A percentile compares a stretch with the other conserved stretches of the same genome.
These are phyloP conservation scores for Aureobasidium sp. DNA, from an alignment of 2,329 filamentous ascomycete species.

Conservation along the genomic window DNA sequence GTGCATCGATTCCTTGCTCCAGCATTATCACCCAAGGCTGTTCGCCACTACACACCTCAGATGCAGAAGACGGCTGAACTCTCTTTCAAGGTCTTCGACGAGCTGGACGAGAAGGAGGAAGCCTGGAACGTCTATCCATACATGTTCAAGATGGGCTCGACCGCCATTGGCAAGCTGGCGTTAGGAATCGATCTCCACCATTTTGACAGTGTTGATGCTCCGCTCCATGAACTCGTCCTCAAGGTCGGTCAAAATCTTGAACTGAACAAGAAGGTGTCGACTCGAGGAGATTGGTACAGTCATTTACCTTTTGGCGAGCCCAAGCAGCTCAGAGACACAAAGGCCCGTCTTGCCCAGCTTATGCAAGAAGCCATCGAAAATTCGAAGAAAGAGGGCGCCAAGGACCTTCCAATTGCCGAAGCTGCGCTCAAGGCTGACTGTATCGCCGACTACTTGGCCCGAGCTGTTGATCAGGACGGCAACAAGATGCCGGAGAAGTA, in stretches of 20 bases:
- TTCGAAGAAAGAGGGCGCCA: conserved; percentile 26
- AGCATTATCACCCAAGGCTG: conserved; percentile 52
- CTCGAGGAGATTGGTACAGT: conserved; percentile 48
- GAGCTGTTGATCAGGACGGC: conserved; percentile 49
- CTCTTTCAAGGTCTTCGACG: conserved; percentile 31
- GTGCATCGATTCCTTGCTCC: conserved; percentile 58
- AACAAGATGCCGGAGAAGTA: conserved; percentile 44
- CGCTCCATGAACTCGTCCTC: conserved; percentile 45
- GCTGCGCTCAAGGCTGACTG: conserved; percentile 31
- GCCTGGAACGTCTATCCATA: conserved; percentile 45
- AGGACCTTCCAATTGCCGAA: conserved; percentile 32
- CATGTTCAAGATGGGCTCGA: conserved; percentile 44
- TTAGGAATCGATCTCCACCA: conserved; percentile 41
- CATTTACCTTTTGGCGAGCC: conserved; percentile 53
- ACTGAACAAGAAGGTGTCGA: conserved; percentile 54
- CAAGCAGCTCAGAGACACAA: conserved; percentile 33
- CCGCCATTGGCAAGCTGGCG: conserved; percentile 38
- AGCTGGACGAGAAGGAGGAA: conserved; percentile 40
- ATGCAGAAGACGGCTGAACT: too few species aligned
- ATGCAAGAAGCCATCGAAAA: conserved; percentile 27
- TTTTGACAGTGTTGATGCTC: conserved; percentile 39
- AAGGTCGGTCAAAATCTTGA: conserved; percentile 45
- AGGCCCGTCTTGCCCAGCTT: conserved; percentile 30
- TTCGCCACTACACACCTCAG: conserved; percentile 45
- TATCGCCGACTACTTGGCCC: conserved; percentile 44